phyloP scores from a whole-genome alignment of 2,329 filamentous ascomycete species.

The Aspergillus proliferans region DNA sequence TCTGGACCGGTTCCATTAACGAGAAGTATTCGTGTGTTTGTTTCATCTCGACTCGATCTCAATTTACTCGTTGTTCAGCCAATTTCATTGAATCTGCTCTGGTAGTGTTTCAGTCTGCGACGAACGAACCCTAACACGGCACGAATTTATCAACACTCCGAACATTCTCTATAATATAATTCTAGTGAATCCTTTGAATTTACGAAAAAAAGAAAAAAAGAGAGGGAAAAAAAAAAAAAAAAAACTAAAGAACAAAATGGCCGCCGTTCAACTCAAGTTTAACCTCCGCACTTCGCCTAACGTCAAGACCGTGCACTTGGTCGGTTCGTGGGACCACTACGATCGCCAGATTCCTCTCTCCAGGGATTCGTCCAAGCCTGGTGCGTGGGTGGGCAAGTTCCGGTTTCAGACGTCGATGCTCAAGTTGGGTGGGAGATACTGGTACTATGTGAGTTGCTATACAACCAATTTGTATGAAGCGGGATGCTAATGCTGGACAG shows the following conservation, averaged over 20 bases:
- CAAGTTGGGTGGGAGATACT: slow-evolving; percentile 87
- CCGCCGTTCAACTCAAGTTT: slow-evolving; percentile 89
- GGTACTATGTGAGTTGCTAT: slow-evolving; percentile 71
- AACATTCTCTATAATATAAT: slow-evolving; percentile 15
- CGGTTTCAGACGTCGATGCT: slow-evolving; percentile 84
- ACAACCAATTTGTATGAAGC: background rate
- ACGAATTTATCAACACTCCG: slow-evolving; percentile 9
- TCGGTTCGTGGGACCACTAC: slow-evolving; percentile 99
- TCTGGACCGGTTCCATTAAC: background rate
- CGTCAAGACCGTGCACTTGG: slow-evolving; percentile 94
- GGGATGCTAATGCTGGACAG: slow-evolving; percentile 17
- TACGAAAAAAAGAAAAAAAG: slow-evolving; percentile 8
- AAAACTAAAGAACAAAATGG: slow-evolving; percentile 54
- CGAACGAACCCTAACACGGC: slow-evolving; percentile 12
- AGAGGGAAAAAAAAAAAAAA: no score
- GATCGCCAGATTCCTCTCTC: slow-evolving; percentile 87
- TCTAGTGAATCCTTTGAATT: slow-evolving; percentile 26
- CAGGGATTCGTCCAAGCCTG: slow-evolving; percentile 79
- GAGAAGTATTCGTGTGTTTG: background rate
- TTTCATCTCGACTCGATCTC: background rate
- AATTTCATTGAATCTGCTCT: slow-evolving; percentile 16
- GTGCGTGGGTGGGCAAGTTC: slow-evolving; percentile 94
- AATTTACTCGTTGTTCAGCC: background rate
- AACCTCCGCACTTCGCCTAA: slow-evolving; percentile 90
- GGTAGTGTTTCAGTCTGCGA: slow-evolving; percentile 18